A percentile compares a stretch with the other conserved stretches of the same genome.
Conservation (phyloP, 148 eudicot species). For the Limonium bicolor region DNA sequence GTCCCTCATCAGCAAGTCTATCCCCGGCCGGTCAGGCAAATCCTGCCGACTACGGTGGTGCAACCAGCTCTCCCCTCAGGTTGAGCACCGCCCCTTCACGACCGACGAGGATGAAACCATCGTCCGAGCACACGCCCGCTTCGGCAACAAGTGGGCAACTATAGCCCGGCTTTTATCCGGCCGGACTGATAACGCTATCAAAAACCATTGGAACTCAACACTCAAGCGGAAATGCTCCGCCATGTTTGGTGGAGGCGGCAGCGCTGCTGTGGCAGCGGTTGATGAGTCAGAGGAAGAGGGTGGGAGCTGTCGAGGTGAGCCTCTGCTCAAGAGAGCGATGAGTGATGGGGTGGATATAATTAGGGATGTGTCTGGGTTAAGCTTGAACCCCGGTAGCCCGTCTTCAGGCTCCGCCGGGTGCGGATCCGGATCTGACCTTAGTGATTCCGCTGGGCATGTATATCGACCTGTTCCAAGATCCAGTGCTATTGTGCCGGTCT, state of each 20-base stretch:
- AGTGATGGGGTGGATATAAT: slow-evolving; percentile 9
- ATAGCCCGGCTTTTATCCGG: slow-evolving; percentile 15
- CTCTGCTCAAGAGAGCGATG: slow-evolving; percentile 9
- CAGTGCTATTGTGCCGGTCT: slow-evolving; percentile 13
- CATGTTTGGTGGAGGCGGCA: slow-evolving; percentile 5
- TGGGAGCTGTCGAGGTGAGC: background rate
- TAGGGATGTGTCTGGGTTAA: slow-evolving; percentile 1
- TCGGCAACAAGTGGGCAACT: slow-evolving; percentile 23
- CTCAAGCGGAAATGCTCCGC: slow-evolving; percentile 15
- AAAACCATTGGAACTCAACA: slow-evolving; percentile 23
- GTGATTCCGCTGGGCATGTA: slow-evolving; percentile 36
- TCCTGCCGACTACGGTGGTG: slow-evolving; percentile 10
- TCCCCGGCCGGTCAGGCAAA: slow-evolving; percentile 6
- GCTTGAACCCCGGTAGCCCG: slow-evolving; percentile 5
- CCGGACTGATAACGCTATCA: slow-evolving; percentile 21
- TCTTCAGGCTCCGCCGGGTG: slow-evolving; percentile 26
- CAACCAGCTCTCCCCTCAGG: slow-evolving; percentile 11
- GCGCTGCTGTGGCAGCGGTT: background rate
- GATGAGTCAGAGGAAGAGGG: background rate
- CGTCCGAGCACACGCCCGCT: slow-evolving; percentile 13
- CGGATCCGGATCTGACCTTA: slow-evolving; percentile 47
- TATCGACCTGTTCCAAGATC: slow-evolving; percentile 42
- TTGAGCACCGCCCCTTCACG: slow-evolving; percentile 18
- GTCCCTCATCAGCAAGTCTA: slow-evolving; percentile 4
- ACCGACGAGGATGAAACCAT: slow-evolving; percentile 16